Evolutionary conservation across 2,329 filamentous ascomycete species (phyloP).

Genomic region (Raffaelea arxii): DNA sequence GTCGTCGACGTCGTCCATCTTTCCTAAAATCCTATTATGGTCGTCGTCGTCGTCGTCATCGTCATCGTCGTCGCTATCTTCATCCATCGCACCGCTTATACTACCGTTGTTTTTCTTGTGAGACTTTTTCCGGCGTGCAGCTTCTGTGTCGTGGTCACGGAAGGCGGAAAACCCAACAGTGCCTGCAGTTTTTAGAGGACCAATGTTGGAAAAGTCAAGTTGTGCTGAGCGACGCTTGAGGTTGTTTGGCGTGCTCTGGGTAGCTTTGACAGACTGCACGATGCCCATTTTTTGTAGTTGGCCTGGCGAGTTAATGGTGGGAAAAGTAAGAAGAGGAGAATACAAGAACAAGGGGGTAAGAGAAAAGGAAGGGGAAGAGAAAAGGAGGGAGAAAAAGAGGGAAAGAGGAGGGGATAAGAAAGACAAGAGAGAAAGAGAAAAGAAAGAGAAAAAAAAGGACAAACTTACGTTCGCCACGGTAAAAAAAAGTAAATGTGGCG

Average conservation of each 20-base stretch:
- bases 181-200: constrained; percentile 75
- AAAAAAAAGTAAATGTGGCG: constrained; percentile 95
- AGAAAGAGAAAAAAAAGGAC: neutral
- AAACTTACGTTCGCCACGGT: constrained; percentile 84
- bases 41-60: constrained; percentile 65
- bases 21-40: constrained; percentile 36
- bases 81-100: constrained; percentile 40
- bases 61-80: constrained; percentile 67
- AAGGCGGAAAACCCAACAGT: constrained; percentile 87
- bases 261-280: constrained; percentile 55
- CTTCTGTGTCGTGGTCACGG: constrained; percentile 56
- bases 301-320: constrained; percentile 37
- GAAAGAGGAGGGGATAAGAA: neutral
- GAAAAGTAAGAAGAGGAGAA: constrained; percentile 4
- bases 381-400: neutral
- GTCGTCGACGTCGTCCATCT: constrained; percentile 55
- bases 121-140: constrained; percentile 46
- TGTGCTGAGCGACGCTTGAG: constrained; percentile 74
- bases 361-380: neutral
- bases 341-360: constrained; percentile 10
- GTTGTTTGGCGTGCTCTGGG: constrained; percentile 49
- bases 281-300: constrained; percentile 98
- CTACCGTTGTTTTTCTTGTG: constrained; percentile 45
- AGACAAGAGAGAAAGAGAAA: neutral
- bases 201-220: constrained; percentile 75